These are phyloP conservation scores for Physaria fendleri DNA, from an alignment of 345 rosid species.

Conservation along the genomic window DNA sequence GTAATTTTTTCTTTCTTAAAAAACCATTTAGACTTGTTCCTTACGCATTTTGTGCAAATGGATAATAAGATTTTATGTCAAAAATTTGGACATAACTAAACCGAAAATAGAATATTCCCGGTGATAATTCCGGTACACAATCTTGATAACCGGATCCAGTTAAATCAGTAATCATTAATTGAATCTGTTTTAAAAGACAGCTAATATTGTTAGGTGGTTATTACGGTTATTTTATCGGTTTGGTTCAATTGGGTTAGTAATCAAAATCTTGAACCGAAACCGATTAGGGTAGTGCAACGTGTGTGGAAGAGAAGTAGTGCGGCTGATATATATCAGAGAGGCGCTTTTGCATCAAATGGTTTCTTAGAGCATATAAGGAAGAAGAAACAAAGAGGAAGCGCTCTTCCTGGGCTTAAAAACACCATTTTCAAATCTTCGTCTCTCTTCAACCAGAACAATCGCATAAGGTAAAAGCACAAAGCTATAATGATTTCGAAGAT, in stretches of 20 bases:
- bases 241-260: neutral
- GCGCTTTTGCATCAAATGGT: neutral
- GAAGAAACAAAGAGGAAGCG: conserved; percentile 34
- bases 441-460: conserved; percentile 4
- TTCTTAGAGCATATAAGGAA: conserved; percentile 25
- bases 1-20: neutral
- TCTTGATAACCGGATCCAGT: neutral
- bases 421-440: conserved; percentile 17
- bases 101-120: conserved; percentile 8
- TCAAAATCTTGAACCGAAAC: conserved; percentile 3
- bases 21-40: conserved; percentile 29
- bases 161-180: neutral
- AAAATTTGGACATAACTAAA: conserved; percentile 4
- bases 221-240: too few relatives aligned
- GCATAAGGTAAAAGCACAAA: conserved; percentile 11
- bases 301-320: conserved; percentile 34
- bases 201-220: too few relatives aligned
- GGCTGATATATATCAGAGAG: conserved; percentile 31
- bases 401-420: conserved; percentile 21
- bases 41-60: conserved; percentile 33
- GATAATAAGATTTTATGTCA: conserved; percentile 20
- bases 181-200: too few relatives aligned
- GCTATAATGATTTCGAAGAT: neutral
- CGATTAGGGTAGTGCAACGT: conserved; percentile 36
- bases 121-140: neutral